Evolutionary conservation across 140 eudicot genomes (phyloP).

Genomic region (Cichorium intybus): DNA sequence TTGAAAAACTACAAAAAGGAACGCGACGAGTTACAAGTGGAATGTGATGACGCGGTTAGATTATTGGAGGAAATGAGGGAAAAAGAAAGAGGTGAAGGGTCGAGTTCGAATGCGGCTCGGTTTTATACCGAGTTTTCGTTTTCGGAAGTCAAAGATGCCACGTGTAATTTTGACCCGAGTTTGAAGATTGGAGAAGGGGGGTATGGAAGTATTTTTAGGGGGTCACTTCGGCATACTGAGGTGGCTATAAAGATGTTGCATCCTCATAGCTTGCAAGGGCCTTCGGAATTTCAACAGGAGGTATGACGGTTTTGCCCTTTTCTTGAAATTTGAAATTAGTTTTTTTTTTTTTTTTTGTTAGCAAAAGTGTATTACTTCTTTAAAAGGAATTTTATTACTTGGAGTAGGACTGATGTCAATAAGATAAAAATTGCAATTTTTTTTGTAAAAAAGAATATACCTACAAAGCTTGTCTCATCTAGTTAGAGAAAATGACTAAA

Average conservation of each 20-base stretch:
- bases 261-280: conserved; percentile 69
- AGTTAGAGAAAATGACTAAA: too few species aligned
- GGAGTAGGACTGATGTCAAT: too few species aligned
- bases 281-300: conserved; percentile 87
- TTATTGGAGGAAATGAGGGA: conserved; percentile 62
- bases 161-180: conserved; percentile 51
- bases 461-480: too few species aligned
- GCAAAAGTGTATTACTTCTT: background rate
- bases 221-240: conserved; percentile 70
- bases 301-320: conserved; percentile 39
- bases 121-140: conserved; percentile 56
- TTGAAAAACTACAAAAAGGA: conserved; percentile 67
- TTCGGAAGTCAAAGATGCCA: conserved; percentile 68
- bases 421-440: too few species aligned
- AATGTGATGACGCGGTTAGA: conserved; percentile 63
- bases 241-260: conserved; percentile 84
- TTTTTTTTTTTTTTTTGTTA: conserved; percentile 8
- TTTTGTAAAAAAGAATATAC: too few species aligned
- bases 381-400: too few species aligned
- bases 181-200: conserved; percentile 93
- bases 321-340: too few species aligned
- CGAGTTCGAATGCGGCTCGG: conserved; percentile 33
- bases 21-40: conserved; percentile 67
- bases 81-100: conserved; percentile 41
- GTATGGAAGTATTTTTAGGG: conserved; percentile 77